These are phyloP conservation scores for Rhamnella rubrinervis DNA, from an alignment of 331 rosid species.

Conservation along the genomic window DNA sequence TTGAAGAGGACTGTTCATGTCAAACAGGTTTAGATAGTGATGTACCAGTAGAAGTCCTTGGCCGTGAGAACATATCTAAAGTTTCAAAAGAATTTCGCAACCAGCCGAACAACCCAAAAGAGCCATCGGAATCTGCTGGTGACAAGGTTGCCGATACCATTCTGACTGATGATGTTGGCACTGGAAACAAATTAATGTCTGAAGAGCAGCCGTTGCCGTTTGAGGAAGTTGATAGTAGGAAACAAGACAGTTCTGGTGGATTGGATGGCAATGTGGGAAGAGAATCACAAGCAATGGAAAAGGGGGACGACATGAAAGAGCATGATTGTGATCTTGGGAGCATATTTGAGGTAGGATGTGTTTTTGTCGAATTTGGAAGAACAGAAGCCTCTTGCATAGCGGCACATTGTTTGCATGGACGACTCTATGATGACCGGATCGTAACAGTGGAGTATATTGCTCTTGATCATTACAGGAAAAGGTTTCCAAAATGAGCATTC, in stretches of 20 bases:
- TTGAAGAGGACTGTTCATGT: not conserved
- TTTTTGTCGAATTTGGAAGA: constrained; percentile 84
- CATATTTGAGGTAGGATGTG: constrained; percentile 55
- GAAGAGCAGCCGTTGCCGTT: constrained; percentile 16
- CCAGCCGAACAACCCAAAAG: constrained; percentile 31
- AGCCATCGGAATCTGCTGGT: constrained; percentile 29
- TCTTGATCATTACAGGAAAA: constrained; percentile 44
- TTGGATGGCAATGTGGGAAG: constrained; percentile 20
- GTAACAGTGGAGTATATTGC: constrained; percentile 66
- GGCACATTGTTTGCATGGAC: constrained; percentile 81
- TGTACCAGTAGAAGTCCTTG: constrained; percentile 13
- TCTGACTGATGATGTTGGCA: constrained; percentile 17
- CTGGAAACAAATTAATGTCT: constrained; percentile 28
- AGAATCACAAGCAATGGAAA: constrained; percentile 28
- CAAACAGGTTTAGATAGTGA: constrained; percentile 32
- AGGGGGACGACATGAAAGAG: constrained; percentile 26
- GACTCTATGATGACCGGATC: constrained; percentile 62
- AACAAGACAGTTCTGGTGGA: constrained; percentile 31
- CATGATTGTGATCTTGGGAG: constrained; percentile 23
- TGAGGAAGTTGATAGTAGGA: constrained; percentile 21
- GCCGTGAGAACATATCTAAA: constrained; percentile 17
- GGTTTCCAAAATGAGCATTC: constrained; percentile 52
- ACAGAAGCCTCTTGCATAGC: constrained; percentile 67
- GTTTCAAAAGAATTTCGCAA: constrained; percentile 25
- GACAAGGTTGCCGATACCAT: constrained; percentile 27